Base-by-base conservation (phyloP, 2,329 filamentous ascomycete genomes). In the Diplodia seriata region DNA sequence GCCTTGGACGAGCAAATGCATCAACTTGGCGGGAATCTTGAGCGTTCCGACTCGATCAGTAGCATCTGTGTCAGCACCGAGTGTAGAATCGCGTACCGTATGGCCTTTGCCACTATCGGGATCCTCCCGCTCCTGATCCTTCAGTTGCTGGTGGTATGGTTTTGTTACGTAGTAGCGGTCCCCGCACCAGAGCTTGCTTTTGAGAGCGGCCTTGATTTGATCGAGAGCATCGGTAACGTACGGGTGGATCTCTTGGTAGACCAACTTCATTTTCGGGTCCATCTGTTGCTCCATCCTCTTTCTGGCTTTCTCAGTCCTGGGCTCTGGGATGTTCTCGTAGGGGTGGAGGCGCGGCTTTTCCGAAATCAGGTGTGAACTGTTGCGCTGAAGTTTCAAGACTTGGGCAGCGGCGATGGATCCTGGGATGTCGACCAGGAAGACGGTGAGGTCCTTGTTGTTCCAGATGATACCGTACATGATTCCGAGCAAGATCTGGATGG, bases 351-450 rank as follows among this genome's bases (percentile, higher is more conserved):
- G 70, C 1, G 87, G 81, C 9, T 71, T 23, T 15, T 76, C 80
- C 8, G 86, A 88, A 29, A 83, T 69, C 73, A 81, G 73, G 76
- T 78, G 68, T 81, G 83, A 70, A 73, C 73, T 68, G 76, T 79
- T 76, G 26, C 72, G 69, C 40, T 81, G 72, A 36, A 77, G 78
- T 7, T 79, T 75, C 14, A 80, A 79, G 40, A 84, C 82, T 77
- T 93, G 91, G 20, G 86, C 87, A 69, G 87, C 82, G 71, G 91
- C 88, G 49, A 93, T 85, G 1, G 91, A 91, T 20, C 83, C 81
- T 29, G 91, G 90, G 55, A 93, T 86, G 73, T 94, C 91, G 63
- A 93, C 76, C 31, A 93, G 76, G 26, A 87, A 81, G 65, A 89
- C 77, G 55, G 84, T 82, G 59, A 78, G 74, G 4, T 81, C 79